These are phyloP conservation scores for Cercospora beticola DNA, from an alignment of 2,329 filamentous ascomycete genomes.

Conservation along the genomic window DNA sequence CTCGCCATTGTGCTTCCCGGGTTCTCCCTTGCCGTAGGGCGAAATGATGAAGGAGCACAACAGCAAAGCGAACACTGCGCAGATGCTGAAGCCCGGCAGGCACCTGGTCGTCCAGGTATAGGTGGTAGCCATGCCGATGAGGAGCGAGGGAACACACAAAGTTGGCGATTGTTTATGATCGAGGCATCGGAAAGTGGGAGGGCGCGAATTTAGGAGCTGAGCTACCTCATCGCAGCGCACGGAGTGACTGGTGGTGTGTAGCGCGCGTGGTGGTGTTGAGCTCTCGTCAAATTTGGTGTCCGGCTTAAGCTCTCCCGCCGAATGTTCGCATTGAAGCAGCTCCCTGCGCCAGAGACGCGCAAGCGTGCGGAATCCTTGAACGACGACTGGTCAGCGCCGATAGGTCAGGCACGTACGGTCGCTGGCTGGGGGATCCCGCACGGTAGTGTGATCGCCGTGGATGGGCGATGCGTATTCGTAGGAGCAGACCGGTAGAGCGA, in stretches of 20 bases:
- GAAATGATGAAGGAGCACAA: conserved; percentile 32
- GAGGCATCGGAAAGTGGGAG: conserved; percentile 8
- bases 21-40: conserved; percentile 30
- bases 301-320: conserved; percentile 4
- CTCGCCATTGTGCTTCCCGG: conserved; percentile 29
- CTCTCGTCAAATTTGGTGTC: conserved; percentile 12
- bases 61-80: conserved; percentile 28
- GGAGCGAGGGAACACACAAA: not conserved
- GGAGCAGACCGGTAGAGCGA: not conserved
- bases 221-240: conserved; percentile 1
- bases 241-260: conserved; percentile 9
- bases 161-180: conserved; percentile 3
- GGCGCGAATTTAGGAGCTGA: not conserved
- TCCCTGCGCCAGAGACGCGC: not conserved
- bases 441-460: not conserved
- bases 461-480: not conserved
- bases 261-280: conserved; percentile 9
- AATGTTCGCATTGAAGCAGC: conserved; percentile 10
- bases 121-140: conserved; percentile 22
- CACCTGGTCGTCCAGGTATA: conserved; percentile 33
- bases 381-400: conserved; percentile 1
- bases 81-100: conserved; percentile 33
- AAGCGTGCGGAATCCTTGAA: conserved; percentile 1
- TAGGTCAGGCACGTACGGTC: not conserved
- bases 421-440: not conserved